Conservation (phyloP, 257 asterid genomes). For the Jacaranda mimosifolia region DNA sequence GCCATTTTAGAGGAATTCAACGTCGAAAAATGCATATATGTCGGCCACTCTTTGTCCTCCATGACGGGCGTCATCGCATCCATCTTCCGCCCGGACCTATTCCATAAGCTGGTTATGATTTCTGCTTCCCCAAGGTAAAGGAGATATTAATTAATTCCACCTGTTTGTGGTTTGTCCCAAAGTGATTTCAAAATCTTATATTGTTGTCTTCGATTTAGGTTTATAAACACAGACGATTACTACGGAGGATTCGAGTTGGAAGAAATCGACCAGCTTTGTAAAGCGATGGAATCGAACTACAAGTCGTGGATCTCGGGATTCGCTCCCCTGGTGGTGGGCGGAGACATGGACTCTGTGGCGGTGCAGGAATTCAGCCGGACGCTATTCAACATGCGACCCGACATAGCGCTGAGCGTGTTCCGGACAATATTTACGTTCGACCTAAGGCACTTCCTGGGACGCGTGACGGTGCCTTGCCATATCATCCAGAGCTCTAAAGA, state of each 20-base stretch:
- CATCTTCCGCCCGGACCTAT: slow-evolving; percentile 67
- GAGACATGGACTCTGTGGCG: slow-evolving; percentile 77
- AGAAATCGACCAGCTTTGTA: slow-evolving; percentile 43
- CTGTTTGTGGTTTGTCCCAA: neutral
- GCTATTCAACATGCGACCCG: slow-evolving; percentile 79
- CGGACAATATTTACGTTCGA: slow-evolving; percentile 64
- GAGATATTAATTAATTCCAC: neutral
- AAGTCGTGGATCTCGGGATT: slow-evolving; percentile 75
- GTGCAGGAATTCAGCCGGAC: slow-evolving; percentile 86
- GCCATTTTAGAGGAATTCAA: slow-evolving; percentile 66
- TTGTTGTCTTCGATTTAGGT: slow-evolving; percentile 31
- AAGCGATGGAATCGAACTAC: slow-evolving; percentile 66
- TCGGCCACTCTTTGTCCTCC: slow-evolving; percentile 79
- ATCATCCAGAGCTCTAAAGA: slow-evolving; percentile 80
- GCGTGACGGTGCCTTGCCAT: slow-evolving; percentile 76
- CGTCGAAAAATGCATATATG: slow-evolving; percentile 57
- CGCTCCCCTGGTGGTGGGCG: slow-evolving; percentile 78
- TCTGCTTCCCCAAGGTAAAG: slow-evolving; percentile 74
- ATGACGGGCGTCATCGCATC: slow-evolving; percentile 81
- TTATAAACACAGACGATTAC: slow-evolving; percentile 56
- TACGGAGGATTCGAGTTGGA: slow-evolving; percentile 55
- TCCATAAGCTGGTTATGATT: slow-evolving; percentile 57
- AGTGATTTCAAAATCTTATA: neutral
- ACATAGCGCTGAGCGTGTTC: slow-evolving; percentile 69
- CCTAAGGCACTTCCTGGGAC: slow-evolving; percentile 49